Conservation (phyloP, 805 yeast genomes). For the Cyberlindnera americana region DNA sequence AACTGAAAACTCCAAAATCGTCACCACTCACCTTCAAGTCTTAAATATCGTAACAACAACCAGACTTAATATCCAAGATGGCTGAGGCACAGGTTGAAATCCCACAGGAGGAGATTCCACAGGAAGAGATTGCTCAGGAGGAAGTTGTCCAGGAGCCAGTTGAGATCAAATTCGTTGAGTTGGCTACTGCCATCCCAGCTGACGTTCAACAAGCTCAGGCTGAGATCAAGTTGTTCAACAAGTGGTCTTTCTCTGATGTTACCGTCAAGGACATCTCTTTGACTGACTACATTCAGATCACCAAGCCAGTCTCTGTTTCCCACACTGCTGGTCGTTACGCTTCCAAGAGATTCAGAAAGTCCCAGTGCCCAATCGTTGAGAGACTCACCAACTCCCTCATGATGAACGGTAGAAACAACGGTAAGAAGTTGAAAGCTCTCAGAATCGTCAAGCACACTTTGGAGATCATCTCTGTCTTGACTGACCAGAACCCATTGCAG, state of each 20-base stretch:
- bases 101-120: constrained; percentile 35
- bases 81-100: constrained; percentile 65
- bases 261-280: constrained; percentile 97
- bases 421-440: constrained; percentile 99
- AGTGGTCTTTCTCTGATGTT: constrained; percentile 98
- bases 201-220: constrained; percentile 94
- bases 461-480: constrained; percentile 94
- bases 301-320: constrained; percentile 95
- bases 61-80: constrained; percentile 45
- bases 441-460: constrained; percentile 99
- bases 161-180: constrained; percentile 72
- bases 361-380: constrained; percentile 99
- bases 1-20: constrained; percentile 10
- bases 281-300: constrained; percentile 97
- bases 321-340: constrained; percentile 99
- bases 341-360: constrained; percentile 99
- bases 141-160: constrained; percentile 82
- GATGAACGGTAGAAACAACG: constrained; percentile 99
- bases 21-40: neutral
- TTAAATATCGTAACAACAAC: constrained; percentile 1
- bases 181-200: constrained; percentile 96
- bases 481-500: constrained; percentile 99
- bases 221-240: constrained; percentile 98
- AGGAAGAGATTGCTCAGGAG: constrained; percentile 48
- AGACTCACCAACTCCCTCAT: constrained; percentile 99